Conservation (phyloP, 306 rosid genomes). For the Luffa aegyptiaca region DNA sequence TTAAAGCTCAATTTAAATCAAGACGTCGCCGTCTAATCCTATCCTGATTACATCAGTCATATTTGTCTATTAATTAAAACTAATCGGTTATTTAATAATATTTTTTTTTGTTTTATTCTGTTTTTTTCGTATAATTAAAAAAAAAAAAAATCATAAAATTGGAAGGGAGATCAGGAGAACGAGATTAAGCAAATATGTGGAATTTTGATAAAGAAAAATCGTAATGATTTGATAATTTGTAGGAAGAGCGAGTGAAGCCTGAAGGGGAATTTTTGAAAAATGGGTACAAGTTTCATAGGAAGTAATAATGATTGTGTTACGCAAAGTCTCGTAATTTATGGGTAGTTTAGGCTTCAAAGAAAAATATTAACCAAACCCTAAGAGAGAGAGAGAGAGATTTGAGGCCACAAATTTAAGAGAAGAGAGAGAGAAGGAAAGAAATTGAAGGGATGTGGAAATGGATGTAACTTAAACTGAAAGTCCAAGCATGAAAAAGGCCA, state of each 20-base stretch:
- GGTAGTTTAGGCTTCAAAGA: not conserved
- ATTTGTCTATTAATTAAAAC: not conserved
- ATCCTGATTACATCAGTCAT: not conserved
- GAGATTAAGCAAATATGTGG: too few species aligned
- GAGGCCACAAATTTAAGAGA: not conserved
- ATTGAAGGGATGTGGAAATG: not conserved
- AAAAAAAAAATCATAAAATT: too few species aligned
- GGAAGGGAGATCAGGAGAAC: too few species aligned
- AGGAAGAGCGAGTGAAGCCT: too few species aligned
- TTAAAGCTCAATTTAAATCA: not conserved
- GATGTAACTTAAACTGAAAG: not conserved
- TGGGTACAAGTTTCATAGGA: not conserved
- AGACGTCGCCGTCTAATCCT: not conserved
- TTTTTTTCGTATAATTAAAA: too few species aligned
- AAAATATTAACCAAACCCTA: not conserved
- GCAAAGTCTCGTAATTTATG: not conserved
- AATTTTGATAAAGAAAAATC: too few species aligned
- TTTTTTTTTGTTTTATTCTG: too few species aligned
- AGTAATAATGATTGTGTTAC: not conserved
- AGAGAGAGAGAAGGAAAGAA: not conserved
- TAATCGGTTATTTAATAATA: not conserved
- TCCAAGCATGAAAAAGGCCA: not conserved
- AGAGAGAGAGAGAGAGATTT: not conserved
- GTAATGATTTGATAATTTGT: too few species aligned
- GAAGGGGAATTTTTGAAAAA: not conserved